phyloP scores from a whole-genome alignment of 169 alveolate species.

The Amoebophrya sp. region DNA sequence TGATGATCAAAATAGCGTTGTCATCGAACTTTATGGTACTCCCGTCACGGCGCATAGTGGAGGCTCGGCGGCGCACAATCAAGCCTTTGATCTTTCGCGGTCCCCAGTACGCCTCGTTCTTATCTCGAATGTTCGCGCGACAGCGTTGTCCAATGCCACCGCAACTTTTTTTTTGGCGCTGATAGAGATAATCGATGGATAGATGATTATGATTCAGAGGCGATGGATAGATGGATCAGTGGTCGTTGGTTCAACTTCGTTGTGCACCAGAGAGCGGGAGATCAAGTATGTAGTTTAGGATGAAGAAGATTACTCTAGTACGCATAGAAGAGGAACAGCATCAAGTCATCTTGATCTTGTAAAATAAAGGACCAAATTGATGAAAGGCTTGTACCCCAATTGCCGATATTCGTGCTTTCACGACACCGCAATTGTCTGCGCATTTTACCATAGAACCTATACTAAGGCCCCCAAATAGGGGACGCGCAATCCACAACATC shows the following conservation, averaged over 20 bases:
- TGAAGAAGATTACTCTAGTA: too few species aligned
- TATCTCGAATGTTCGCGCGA: neutral
- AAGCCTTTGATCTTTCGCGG: neutral
- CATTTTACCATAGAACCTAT: neutral
- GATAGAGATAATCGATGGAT: too few species aligned
- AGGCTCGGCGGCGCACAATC: neutral
- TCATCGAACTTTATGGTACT: neutral
- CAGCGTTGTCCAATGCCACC: neutral
- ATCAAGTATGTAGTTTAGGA: too few species aligned
- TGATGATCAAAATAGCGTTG: neutral
- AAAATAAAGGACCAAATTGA: too few species aligned
- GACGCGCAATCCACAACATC: neutral
- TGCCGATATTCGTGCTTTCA: neutral
- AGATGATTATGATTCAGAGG: too few species aligned
- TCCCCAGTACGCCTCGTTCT: conserved; percentile 21
- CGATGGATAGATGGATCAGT: neutral
- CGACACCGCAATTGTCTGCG: neutral
- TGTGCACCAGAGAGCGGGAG: neutral
- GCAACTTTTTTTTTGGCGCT: neutral
- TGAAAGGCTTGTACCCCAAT: neutral
- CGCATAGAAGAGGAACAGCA: too few species aligned
- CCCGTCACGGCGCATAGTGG: neutral
- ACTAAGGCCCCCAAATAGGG: neutral
- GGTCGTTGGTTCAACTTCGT: neutral
- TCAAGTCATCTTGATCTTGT: too few species aligned